Percentiles rank a stretch among this genome's conserved stretches.
Conservation (phyloP, 345 rosid genomes). For the Eutrema japonicum region DNA sequence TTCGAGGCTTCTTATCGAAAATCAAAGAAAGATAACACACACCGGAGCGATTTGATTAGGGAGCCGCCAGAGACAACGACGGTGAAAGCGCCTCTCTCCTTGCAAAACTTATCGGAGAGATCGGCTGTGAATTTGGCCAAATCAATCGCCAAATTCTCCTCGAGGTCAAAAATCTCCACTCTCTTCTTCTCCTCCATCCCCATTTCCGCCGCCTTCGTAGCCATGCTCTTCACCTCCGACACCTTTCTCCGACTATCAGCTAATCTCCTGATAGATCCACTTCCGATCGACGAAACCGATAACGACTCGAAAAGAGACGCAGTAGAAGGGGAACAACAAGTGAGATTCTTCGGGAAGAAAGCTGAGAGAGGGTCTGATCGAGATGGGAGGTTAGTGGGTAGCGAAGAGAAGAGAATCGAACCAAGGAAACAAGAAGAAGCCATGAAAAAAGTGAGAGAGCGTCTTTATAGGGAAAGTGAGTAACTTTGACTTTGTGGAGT, state of each 20-base stretch:
- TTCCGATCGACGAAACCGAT: slow-evolving; percentile 43
- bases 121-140: slow-evolving; percentile 71
- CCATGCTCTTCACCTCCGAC: slow-evolving; percentile 43
- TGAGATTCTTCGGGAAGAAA: background rate
- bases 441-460: background rate
- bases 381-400: slow-evolving; percentile 6
- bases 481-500: slow-evolving; percentile 34
- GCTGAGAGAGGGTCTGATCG: background rate
- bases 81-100: slow-evolving; percentile 72
- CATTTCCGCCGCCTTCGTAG: slow-evolving; percentile 24
- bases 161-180: slow-evolving; percentile 61
- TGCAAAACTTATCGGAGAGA: slow-evolving; percentile 64
- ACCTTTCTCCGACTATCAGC: slow-evolving; percentile 35
- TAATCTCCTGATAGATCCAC: slow-evolving; percentile 3
- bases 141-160: slow-evolving; percentile 65
- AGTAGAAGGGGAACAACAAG: slow-evolving; percentile 2
- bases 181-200: slow-evolving; percentile 40
- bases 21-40: background rate
- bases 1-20: slow-evolving; percentile 1
- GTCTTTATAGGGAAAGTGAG: slow-evolving; percentile 23
- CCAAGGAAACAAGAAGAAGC: slow-evolving; percentile 40
- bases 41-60: slow-evolving; percentile 71
- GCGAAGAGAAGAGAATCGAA: slow-evolving; percentile 34
- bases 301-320: slow-evolving; percentile 13
- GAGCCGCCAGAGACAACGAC: slow-evolving; percentile 90